phyloP scores from a whole-genome alignment of 2,329 filamentous ascomycete species.

The Chrysoporthe cubensis region DNA sequence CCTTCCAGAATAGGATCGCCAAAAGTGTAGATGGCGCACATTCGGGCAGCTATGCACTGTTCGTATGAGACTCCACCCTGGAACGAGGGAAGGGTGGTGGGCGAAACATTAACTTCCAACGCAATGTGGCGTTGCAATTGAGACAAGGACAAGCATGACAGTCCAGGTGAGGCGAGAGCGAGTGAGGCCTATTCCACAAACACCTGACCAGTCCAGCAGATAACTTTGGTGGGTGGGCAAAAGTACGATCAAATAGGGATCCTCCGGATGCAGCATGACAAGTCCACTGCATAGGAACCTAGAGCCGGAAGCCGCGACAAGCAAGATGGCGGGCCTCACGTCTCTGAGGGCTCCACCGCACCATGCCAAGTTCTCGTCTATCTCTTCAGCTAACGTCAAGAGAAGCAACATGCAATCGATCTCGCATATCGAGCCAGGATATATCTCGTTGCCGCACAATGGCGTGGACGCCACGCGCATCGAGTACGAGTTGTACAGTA shows the following conservation, averaged over 20 bases:
- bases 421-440: conserved; percentile 11
- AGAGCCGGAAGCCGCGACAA: neutral
- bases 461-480: neutral
- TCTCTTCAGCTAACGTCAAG: neutral
- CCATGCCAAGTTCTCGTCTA: neutral
- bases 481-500: neutral
- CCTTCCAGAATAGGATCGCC: neutral
- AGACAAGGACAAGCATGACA: conserved; percentile 1
- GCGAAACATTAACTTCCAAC: neutral
- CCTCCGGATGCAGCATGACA: neutral
- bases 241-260: neutral
- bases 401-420: conserved; percentile 10
- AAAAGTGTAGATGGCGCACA: neutral
- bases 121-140: neutral
- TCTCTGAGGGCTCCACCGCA: neutral
- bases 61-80: neutral
- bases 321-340: neutral
- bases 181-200: neutral
- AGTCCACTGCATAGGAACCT: neutral
- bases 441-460: neutral
- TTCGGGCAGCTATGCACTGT: neutral
- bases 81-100: conserved; percentile 1
- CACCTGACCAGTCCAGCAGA: neutral
- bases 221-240: neutral
- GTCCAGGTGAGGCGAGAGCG: neutral